Evolutionary conservation across 495 filamentous ascomycete genomes (phyloP), one percentile per base, ranked within the genome.

Genomic region (Aspergillus ellipticus): DNA sequence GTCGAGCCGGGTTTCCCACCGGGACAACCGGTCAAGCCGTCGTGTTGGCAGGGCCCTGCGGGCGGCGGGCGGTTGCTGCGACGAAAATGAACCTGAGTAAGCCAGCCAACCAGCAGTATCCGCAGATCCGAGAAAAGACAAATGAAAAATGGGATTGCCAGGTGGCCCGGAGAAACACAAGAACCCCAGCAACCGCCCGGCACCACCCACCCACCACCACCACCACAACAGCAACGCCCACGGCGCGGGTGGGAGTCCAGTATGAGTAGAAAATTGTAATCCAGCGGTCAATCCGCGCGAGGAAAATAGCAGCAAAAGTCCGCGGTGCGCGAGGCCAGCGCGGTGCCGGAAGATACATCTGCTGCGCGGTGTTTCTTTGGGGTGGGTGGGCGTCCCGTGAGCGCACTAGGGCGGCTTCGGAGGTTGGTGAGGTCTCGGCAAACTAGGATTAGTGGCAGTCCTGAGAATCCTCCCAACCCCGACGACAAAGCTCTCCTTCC

Each of bases 401-500:
- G 42, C 65, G 60, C 67, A 72, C 70, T 71, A 74, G 74, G 73
- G 73, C 73, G 70, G 68, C 71, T 67, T 76, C 74, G 74, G 73
- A 77, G 74, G 66, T 66, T 70, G 62, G 63, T 62, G 66, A 58
- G 59, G 56, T 39, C 66, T 66, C 65, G 64, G 70, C 71, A 66
- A 67, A 76, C 67, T 63, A 61, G 71, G 75, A 64, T 70, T 78
- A 78, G 74, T 69, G 72, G 57, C 61, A 72, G 64, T 71, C 64
- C 71, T 72, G 68, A 72, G 72, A 75, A 74, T 71, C 72, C 69
- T 68, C 72, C 70, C 67, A 68, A 66, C 76, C 72, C 67, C 72
- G 72, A 75, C 73, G 75, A 77, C 73, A 79, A 81, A 82, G 77
- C 77, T 77, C 78, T 78, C 77, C 73, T 69, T 77, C 72, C 66